Evolutionary conservation across 106 monocot genomes (phyloP), one percentile per base, ranked within the genome.

Genomic region (Triglochin maritima): DNA sequence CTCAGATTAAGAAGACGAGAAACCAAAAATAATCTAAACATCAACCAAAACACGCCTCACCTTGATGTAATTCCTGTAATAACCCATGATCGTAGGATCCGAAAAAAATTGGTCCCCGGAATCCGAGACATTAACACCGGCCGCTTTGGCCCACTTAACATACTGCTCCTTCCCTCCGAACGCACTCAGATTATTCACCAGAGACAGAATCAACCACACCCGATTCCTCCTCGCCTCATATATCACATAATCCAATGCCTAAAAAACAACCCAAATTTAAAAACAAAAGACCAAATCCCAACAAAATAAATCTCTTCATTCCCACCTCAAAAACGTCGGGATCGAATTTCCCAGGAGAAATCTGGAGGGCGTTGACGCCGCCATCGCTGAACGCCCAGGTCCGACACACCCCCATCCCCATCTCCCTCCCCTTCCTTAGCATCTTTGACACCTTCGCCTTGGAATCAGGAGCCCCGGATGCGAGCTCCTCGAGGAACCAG

Each of bases 361-460:
- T 76, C 90, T 90, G 90, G 50, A 90, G 85, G 11, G 85, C 79
- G 16, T 15, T 9, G 53, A 8, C 15, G 4, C 85, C 85, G n/a
- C 95, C 95, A 55, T 90, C 95, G 48, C 71, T 82, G 78, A 87
- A 90, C 3, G 87, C 90, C 85, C 95, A 90, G 44, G 95, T 87
- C 55, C 90, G 80, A 71, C 85, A 87, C 13, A 95, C 90, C 5
- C 45, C 58, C 83, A 90, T 75, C 15, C 95, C 95, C 85, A 87
- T 83, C 5, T 11, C 77, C 17, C 73, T 51, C 8, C 84, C 90
- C 7, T 78, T 69, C 11, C 74, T 67, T 14, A 94, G 77, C 82
- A 90, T 90, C 71, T 85, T 83, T 59, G 75, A 72, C 7, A 87
- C 76, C 61, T 48, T n/a, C 5, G 4, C 66, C 50, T 56, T 49